Evolutionary conservation across 2,329 filamentous ascomycete species (phyloP).

Genomic region (Ustilaginoidea virens): DNA sequence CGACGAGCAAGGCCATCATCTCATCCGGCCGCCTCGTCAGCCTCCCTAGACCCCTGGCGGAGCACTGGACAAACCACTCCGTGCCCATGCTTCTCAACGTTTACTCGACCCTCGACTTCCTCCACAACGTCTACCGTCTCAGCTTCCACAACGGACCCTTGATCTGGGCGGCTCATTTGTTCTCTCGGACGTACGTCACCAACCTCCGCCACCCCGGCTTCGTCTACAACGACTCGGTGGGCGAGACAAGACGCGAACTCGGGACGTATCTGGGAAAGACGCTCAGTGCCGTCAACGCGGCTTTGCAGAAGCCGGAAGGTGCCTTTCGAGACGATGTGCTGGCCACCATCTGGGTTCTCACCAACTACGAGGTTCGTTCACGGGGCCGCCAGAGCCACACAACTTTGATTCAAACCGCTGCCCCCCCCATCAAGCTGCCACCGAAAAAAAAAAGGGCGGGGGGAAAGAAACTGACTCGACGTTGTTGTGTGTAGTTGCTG

Average conservation of each 20-base stretch:
- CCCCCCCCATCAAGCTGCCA: too few species aligned
- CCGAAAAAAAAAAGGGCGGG: too few species aligned
- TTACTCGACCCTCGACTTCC: constrained; percentile 20
- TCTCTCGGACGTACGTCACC: constrained; percentile 22
- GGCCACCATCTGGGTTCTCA: constrained; percentile 23
- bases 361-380: constrained; percentile 22
- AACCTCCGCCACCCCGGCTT: constrained; percentile 19
- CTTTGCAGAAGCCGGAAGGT: constrained; percentile 15
- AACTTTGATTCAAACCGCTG: too few species aligned
- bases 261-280: constrained; percentile 21
- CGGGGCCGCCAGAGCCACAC: too few species aligned
- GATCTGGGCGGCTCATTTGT: constrained; percentile 23
- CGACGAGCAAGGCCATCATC: not conserved
- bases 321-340: constrained; percentile 19
- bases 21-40: constrained; percentile 5
- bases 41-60: constrained; percentile 11
- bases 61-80: constrained; percentile 24
- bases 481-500: constrained; percentile 15
- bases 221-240: constrained; percentile 10
- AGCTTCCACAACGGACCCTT: constrained; percentile 17
- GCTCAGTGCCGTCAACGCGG: constrained; percentile 20
- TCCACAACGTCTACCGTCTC: constrained; percentile 14
- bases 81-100: constrained; percentile 23
- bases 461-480: not conserved
- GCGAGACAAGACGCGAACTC: constrained; percentile 16